Evolutionary conservation across 805 yeast genomes (phyloP), one percentile per base, ranked within the genome.

Genomic region (Candida qinlingensis): DNA sequence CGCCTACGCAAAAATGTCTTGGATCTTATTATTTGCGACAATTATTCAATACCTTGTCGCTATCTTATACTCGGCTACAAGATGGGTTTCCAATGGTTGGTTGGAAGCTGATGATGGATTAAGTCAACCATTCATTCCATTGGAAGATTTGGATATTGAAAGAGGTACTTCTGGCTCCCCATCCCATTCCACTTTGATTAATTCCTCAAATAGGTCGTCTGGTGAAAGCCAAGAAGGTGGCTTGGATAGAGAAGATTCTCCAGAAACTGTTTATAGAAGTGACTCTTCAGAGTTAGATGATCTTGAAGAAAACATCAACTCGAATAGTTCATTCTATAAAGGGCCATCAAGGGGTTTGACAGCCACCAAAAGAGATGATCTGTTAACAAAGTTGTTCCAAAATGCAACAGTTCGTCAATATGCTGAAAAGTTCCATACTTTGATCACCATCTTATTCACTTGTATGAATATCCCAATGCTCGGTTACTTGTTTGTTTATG

Each of bases 1-100:
- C 61, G 83, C 85, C 1, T 90, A 90, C 65, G 68, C 78, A 11
- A 77, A 74, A 58, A 80, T 87, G 80, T 75, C 85, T 27, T 69
- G 77, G 60, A 76, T 86, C 9, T 66, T 89, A 50, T 65, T 84
- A 9, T 61, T 83, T 44, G 64, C 80, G 9, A 65, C 81, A 2
- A 49, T 75, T 2, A 65, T 71, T 3, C 96, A 87, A 54, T 78
- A 76, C 60, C 51, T 71, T 10, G 61, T 79, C 13, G 83, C 89
- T 0, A 55, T 82, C 6, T 58, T 85, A 34, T 66, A 72, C 42
- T 65, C 71, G 9, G 74, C 80, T 3, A 66, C 76, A 19, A 68
- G 65, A 50, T 72, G 76, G 76, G 66, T 75, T 27, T 48, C 57
- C 8, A 58, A 58, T 31, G 62, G 58, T 13, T 65, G 66, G 50